Base-by-base conservation (phyloP, 495 filamentous ascomycete species). In the Xylaria flabelliformis region DNA sequence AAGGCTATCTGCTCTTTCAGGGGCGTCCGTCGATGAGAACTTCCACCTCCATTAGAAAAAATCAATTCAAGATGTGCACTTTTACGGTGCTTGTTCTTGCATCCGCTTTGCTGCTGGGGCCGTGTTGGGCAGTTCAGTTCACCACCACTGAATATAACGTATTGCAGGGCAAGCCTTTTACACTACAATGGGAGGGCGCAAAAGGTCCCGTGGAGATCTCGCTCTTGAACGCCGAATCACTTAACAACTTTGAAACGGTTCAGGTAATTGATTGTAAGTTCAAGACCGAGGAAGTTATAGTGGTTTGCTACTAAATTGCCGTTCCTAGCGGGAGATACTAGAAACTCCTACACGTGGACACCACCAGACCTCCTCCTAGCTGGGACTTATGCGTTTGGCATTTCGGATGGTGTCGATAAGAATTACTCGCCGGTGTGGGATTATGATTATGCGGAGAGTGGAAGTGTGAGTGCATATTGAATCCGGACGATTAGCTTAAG, bases 51-150 rank as follows among this genome's bases (percentile, higher is more conserved):
- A 15, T 13, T 17, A 10, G 9, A 61, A 61, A 36, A 1, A 8
- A 36, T 8, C 1, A 9, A 10, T 51, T n/a, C 8, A 65, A 44
- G 3, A 65, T 65, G 63, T 26, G 24, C 6, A 19, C 17, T 10
- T 36, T n/a, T 19, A 34, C 24, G 5, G 26, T 12, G 10, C 4
- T 32, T 36, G 8, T 51, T 65, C 12, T 48, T 24, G 42, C 44
- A 5, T 32, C 24, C 44, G 42, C 42, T 13, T 65, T 32, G 15
- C 39, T 32, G 19, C 4, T 48, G 19, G 29, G 44, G 21, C 26
- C 42, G 6, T 65, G 63, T 65, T 50, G 10, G 63, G 63, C 63
- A 34, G 10, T 48, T 46, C 6, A n/a, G 24, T 65, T 50, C 29
- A 50, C 29, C 29, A 48, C 21, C 1, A 48, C 63, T 1, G 44